Evolutionary conservation across 2,329 filamentous ascomycete genomes (phyloP), one percentile per base, ranked within the genome.

Genomic region (Phyllosticta ampelicida): DNA sequence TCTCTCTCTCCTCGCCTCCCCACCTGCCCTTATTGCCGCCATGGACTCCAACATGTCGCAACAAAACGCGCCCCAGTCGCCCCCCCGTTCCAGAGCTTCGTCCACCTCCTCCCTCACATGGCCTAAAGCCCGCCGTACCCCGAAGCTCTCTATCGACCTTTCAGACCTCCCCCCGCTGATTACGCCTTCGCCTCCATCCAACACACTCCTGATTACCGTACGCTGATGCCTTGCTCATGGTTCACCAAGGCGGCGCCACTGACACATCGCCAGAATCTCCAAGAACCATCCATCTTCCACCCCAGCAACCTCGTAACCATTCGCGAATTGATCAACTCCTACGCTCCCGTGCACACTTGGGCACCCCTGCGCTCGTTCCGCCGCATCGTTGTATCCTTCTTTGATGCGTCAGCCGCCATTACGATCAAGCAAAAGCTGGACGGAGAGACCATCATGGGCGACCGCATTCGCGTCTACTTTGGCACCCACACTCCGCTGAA

Each of bases 301-400:
- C 78, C 86, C 18, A 80, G 86, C 62, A 90, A 89, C 73, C 79
- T 92, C 60, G 81, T 86, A 65, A 83, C 81, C 61, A 87, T 92
- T 66, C 85, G 84, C 68, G 79, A 84, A 57, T 82, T 89, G 60
- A 85, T 94, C 70, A 76, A 81, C 66, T 72, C 80, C 54, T 83
- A 85, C n/a, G 86, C 86, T 2, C 79, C 83, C 54, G 83, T 92
- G 63, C 85, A 89, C 74, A 84, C 86, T 60, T 94, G 88, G 80
- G 83, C 86, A 10, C 89, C 89, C 0, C 81, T 94, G 62, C 89
- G 89, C 71, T 90, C 86, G 6, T 90, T 94, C 78, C 83, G 86
- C 63, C 86, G 89, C 70, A 90, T 94, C 67, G 79, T 92, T 65
- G 83, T 88, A 61, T 89, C 87, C 64, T 92, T 94, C 77, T 85